A percentile compares a stretch with the other conserved stretches of the same genome.
These are phyloP conservation scores for Avicennia marina DNA, from an alignment of 257 asterid species.

Conservation along the genomic window DNA sequence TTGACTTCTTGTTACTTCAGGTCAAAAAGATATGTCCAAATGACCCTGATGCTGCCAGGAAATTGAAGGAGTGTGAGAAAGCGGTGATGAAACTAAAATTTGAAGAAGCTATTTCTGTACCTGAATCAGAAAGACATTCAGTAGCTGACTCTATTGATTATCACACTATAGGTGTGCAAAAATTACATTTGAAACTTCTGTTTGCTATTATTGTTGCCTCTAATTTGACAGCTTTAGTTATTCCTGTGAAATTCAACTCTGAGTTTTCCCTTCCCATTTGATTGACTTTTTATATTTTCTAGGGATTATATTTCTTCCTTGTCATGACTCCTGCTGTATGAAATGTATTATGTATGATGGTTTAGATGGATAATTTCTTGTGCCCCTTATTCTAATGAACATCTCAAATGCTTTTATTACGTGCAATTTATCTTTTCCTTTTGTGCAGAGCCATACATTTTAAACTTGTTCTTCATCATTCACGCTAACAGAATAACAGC, in stretches of 20 bases:
- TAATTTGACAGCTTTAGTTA: conserved; percentile 2
- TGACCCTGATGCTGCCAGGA: conserved; percentile 93
- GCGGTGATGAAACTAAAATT: conserved; percentile 93
- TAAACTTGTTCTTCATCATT: conserved; percentile 4
- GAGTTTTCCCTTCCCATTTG: neutral
- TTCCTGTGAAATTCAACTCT: conserved; percentile 14
- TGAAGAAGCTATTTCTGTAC: conserved; percentile 93
- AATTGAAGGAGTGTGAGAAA: conserved; percentile 92
- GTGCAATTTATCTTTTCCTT: conserved; percentile 7
- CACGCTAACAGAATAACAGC: neutral
- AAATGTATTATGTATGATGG: conserved; percentile 6
- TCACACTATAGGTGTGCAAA: conserved; percentile 71
- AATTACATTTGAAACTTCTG: conserved; percentile 10
- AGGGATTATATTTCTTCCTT: neutral
- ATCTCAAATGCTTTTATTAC: conserved; percentile 2
- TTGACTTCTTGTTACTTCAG: conserved; percentile 29
- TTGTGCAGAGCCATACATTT: conserved; percentile 1
- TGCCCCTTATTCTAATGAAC: conserved; percentile 10
- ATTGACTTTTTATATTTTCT: conserved; percentile 5
- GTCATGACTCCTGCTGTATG: no score
- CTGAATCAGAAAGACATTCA: conserved; percentile 61
- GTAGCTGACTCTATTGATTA: conserved; percentile 83
- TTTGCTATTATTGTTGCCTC: neutral
- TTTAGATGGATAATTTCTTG: conserved; percentile 9
- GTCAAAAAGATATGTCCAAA: conserved; percentile 83